Conservation (phyloP, 306 rosid species). For the Casuarina equisetifolia region DNA sequence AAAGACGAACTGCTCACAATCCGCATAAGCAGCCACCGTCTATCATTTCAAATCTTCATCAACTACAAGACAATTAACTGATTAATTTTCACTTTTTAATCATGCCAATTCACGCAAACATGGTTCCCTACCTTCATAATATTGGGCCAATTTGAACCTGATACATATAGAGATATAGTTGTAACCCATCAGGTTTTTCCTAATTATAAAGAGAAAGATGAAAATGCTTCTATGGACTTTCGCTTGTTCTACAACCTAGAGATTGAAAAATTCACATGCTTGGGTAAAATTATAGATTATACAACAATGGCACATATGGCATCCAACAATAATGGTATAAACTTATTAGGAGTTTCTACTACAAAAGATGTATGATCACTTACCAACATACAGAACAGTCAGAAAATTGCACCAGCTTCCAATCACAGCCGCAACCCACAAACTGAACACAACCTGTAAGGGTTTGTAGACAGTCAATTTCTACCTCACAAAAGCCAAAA, state of each 20-base stretch:
- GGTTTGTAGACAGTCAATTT: constrained; percentile 26
- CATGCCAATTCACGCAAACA: neutral
- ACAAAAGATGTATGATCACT: constrained; percentile 32
- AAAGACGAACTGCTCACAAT: neutral
- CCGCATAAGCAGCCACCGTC: neutral
- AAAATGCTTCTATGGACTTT: neutral
- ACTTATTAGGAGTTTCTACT: neutral
- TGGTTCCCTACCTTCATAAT: neutral
- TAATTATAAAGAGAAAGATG: neutral
- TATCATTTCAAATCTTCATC: neutral
- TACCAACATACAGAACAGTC: constrained; percentile 78
- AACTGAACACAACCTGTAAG: constrained; percentile 59
- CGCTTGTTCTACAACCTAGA: neutral
- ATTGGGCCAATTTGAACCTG: neutral
- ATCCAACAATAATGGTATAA: neutral
- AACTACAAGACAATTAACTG: neutral
- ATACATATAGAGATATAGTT: neutral
- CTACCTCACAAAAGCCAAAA: constrained; percentile 10
- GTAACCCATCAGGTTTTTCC: neutral
- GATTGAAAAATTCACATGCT: neutral
- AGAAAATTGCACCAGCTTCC: constrained; percentile 92
- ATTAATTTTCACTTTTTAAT: neutral
- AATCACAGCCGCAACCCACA: constrained; percentile 69
- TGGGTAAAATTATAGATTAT: neutral
- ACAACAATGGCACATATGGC: neutral